Conservation (phyloP, 2,329 filamentous ascomycete genomes). For the Fusarium sp. region DNA sequence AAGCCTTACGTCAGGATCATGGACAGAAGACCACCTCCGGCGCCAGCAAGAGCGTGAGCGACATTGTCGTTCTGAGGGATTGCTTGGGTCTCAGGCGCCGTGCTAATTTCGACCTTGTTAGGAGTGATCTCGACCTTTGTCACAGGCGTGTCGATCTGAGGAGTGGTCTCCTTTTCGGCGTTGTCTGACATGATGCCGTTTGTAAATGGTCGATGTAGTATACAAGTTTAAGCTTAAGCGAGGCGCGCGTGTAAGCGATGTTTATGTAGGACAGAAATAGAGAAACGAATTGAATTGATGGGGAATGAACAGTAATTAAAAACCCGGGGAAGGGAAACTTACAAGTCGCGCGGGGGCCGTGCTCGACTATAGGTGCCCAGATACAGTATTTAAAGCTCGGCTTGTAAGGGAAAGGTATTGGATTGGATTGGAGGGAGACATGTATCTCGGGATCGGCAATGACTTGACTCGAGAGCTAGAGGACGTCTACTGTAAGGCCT, state of each 20-base stretch:
- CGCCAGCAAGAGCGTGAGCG: slow-evolving; percentile 90
- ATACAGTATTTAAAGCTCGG: slow-evolving; percentile 13
- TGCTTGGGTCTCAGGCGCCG: slow-evolving; percentile 57
- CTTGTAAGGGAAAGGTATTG: neutral
- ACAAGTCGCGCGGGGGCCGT: slow-evolving; percentile 27
- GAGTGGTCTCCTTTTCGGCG: slow-evolving; percentile 30
- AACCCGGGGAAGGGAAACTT: slow-evolving; percentile 22
- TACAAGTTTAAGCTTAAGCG: slow-evolving; percentile 19
- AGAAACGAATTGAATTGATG: slow-evolving; percentile 8
- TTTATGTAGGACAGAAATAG: neutral
- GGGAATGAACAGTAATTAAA: slow-evolving; percentile 16
- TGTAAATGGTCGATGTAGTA: neutral
- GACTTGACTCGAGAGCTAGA: slow-evolving; percentile 15
- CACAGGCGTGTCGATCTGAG: slow-evolving; percentile 27
- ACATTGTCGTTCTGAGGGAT: slow-evolving; percentile 94
- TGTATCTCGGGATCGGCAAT: slow-evolving; percentile 27
- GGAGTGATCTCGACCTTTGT: slow-evolving; percentile 33
- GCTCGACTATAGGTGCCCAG: slow-evolving; percentile 17
- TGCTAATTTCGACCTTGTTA: slow-evolving; percentile 27
- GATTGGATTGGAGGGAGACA: neutral
- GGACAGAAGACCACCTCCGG: slow-evolving; percentile 91
- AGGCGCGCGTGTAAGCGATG: slow-evolving; percentile 1
- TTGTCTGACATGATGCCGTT: slow-evolving; percentile 32
- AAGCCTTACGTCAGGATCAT: slow-evolving; percentile 86
- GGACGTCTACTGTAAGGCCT: neutral